These are phyloP conservation scores for Smallanthus sonchifolius DNA, from an alignment of 129 eudicot genomes.

Conservation along the genomic window DNA sequence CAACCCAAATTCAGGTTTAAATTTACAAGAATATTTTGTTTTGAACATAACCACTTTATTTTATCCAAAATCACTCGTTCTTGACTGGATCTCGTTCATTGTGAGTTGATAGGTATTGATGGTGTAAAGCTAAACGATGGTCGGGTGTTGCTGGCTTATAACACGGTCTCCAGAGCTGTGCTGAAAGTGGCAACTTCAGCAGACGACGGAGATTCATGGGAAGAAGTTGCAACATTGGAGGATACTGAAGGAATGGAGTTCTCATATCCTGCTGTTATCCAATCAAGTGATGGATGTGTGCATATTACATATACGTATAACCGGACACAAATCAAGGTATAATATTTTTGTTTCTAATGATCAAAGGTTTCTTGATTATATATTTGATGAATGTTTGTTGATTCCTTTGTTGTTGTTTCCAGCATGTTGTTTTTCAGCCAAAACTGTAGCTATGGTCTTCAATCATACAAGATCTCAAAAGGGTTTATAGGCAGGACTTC, in stretches of 20 bases:
- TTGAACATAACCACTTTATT: neutral
- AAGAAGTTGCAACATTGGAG: conserved; percentile 55
- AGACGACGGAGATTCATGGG: conserved; percentile 81
- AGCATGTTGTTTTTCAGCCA: conserved; percentile 56
- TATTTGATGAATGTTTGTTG: neutral
- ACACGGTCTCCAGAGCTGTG: conserved; percentile 61
- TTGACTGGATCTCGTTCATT: neutral
- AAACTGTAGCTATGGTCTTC: conserved; percentile 10
- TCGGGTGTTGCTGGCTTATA: conserved; percentile 67
- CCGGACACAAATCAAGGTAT: conserved; percentile 82
- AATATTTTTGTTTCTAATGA: neutral
- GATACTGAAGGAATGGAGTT: conserved; percentile 69
- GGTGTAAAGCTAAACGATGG: conserved; percentile 79
- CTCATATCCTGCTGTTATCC: conserved; percentile 85
- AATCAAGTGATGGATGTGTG: conserved; percentile 61
- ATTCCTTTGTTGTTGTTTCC: conserved; percentile 11
- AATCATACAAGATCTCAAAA: neutral
- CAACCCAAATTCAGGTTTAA: conserved; percentile 94
- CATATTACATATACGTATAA: conserved; percentile 84
- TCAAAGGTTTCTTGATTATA: neutral
- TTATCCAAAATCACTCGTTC: neutral
- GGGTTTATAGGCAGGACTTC: neutral
- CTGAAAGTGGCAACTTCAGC: conserved; percentile 61
- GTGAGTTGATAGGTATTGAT: conserved; percentile 53
- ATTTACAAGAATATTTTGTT: neutral